phyloP scores from a whole-genome alignment of 306 rosid genomes.

The Vigna hirtella region DNA sequence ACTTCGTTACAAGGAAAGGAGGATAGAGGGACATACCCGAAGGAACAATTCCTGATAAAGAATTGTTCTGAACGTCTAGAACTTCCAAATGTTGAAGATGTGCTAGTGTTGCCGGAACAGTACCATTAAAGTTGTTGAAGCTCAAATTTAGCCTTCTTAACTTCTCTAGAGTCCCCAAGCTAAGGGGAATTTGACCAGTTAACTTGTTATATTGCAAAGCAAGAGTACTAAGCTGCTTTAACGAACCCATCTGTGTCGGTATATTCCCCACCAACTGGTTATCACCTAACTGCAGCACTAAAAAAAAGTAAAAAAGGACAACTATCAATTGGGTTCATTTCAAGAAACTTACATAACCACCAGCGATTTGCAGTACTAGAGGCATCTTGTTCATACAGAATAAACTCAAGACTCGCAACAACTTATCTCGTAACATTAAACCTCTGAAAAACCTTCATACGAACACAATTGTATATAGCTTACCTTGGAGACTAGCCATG shows the following conservation, averaged over 20 bases:
- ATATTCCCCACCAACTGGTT: constrained; percentile 78
- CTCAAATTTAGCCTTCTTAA: constrained; percentile 79
- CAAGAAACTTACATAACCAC: neutral
- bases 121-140: constrained; percentile 72
- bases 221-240: constrained; percentile 70
- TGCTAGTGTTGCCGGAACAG: constrained; percentile 66
- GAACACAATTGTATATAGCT: neutral
- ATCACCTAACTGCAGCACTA: constrained; percentile 82
- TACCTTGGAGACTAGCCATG: constrained; percentile 85
- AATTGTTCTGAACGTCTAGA: constrained; percentile 74
- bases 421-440: neutral
- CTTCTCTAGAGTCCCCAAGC: constrained; percentile 62
- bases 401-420: neutral
- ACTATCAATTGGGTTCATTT: constrained; percentile 7
- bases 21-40: constrained; percentile 57
- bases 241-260: constrained; percentile 69
- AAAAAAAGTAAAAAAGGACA: neutral
- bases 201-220: constrained; percentile 78
- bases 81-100: constrained; percentile 51
- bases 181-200: constrained; percentile 70
- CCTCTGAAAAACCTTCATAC: neutral
- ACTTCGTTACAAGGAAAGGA: neutral
- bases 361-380: neutral
- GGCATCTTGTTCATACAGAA: neutral
- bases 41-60: constrained; percentile 78